Conservation (phyloP, 352 stramenopile species). For the Pythium biforme region DNA sequence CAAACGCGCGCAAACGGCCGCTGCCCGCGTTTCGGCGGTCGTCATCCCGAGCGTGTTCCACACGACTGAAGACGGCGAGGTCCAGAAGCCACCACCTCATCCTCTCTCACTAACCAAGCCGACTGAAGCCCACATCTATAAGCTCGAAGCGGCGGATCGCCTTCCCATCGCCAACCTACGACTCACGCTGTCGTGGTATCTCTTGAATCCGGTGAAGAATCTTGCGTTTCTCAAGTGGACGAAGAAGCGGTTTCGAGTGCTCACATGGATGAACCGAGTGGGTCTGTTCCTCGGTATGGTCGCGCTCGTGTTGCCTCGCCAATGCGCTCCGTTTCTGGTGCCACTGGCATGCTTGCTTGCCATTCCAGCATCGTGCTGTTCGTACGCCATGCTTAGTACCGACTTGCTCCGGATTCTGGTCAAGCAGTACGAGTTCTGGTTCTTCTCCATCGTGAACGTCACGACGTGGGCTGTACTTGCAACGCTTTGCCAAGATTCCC, state of each 20-base stretch:
- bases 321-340: constrained; percentile 7
- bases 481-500: constrained; percentile 27
- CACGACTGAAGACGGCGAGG: neutral
- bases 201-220: constrained; percentile 6
- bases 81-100: neutral
- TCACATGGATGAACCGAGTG: constrained; percentile 10
- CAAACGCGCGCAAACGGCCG: constrained; percentile 1
- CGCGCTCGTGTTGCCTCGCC: neutral
- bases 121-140: constrained; percentile 14
- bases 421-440: constrained; percentile 43
- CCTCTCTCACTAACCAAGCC: neutral
- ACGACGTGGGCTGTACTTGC: constrained; percentile 28
- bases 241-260: constrained; percentile 17
- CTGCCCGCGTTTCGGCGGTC: constrained; percentile 1
- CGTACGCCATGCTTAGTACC: constrained; percentile 29
- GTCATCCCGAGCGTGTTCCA: neutral
- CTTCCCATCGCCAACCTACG: constrained; percentile 24
- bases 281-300: constrained; percentile 15
- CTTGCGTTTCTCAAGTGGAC: constrained; percentile 21
- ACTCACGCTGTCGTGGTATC: constrained; percentile 18
- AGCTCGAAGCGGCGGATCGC: constrained; percentile 18
- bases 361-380: constrained; percentile 19
- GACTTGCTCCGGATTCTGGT: constrained; percentile 32
- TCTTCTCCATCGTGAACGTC: constrained; percentile 36
- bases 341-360: constrained; percentile 1